These are phyloP conservation scores for Kluyveromyces aestuarii DNA, from an alignment of 805 yeast species.

Conservation along the genomic window DNA sequence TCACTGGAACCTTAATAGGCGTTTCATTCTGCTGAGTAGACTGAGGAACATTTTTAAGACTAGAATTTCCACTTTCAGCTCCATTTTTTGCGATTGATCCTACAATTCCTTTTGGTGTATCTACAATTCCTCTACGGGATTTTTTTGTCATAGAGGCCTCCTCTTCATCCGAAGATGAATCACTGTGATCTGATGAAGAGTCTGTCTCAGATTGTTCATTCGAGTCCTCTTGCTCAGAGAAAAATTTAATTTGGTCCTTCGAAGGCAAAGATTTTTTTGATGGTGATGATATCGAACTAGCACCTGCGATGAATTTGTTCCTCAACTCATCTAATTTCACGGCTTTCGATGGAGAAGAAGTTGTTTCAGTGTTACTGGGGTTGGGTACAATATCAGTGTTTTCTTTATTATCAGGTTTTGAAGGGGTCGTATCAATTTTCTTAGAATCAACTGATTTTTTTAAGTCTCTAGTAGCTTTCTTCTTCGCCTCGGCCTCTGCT, in stretches of 20 bases:
- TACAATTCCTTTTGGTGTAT: slow-evolving; percentile 35
- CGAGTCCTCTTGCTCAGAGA: slow-evolving; percentile 1
- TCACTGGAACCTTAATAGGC: slow-evolving; percentile 9
- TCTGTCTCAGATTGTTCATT: slow-evolving; percentile 19
- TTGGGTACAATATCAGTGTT: background rate
- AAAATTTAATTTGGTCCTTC: background rate
- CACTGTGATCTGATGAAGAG: slow-evolving; percentile 8
- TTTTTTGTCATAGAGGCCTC: slow-evolving; percentile 19
- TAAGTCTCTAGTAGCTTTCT: background rate
- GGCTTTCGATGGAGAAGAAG: background rate
- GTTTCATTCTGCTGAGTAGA: slow-evolving; percentile 14
- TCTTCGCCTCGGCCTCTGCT: slow-evolving; percentile 3
- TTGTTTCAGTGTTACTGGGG: background rate
- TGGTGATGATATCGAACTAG: background rate
- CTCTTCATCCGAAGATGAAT: slow-evolving; percentile 21
- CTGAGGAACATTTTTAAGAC: slow-evolving; percentile 14
- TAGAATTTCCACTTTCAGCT: slow-evolving; percentile 10
- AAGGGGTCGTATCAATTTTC: background rate
- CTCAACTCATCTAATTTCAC: slow-evolving; percentile 5
- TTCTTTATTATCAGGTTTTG: background rate
- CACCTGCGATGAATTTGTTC: slow-evolving; percentile 1
- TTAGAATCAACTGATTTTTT: background rate
- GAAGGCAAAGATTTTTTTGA: slow-evolving; percentile 6
- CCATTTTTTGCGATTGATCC: slow-evolving; percentile 12
- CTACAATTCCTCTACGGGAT: slow-evolving; percentile 37